Conservation (phyloP, 169 alveolate genomes). For the Theileria parva region DNA sequence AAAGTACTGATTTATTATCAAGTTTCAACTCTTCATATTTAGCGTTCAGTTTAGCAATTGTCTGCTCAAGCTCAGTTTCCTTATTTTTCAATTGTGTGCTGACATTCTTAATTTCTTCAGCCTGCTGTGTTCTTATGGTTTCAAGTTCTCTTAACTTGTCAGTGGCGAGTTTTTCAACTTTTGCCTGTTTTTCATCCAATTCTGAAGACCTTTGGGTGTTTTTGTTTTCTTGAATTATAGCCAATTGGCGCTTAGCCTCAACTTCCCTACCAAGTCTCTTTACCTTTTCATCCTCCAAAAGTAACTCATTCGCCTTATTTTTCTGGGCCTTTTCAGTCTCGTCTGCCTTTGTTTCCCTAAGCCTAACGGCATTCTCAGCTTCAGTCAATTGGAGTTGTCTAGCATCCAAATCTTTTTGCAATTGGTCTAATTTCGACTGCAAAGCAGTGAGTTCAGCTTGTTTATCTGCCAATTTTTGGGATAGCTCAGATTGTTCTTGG, state of each 20-base stretch:
- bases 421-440: not conserved
- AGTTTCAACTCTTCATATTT: not conserved
- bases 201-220: not conserved
- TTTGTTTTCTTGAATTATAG: not conserved
- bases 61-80: not conserved
- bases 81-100: not conserved
- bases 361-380: not conserved
- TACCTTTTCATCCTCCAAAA: constrained; percentile 4
- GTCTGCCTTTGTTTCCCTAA: not conserved
- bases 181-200: not conserved
- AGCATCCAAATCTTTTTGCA: not conserved
- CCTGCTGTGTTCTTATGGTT: not conserved
- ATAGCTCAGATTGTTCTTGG: not conserved
- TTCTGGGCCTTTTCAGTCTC: not conserved
- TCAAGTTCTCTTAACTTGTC: constrained; percentile 10
- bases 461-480: not conserved
- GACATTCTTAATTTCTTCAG: not conserved
- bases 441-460: not conserved
- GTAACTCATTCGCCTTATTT: not conserved
- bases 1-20: not conserved
- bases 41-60: not conserved
- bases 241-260: not conserved
- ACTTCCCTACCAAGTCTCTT: constrained; percentile 2
- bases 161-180: not conserved
- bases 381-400: not conserved